These are phyloP conservation scores for Aschersonia sp. DNA, from an alignment of 2,329 filamentous ascomycete species.

Conservation along the genomic window DNA sequence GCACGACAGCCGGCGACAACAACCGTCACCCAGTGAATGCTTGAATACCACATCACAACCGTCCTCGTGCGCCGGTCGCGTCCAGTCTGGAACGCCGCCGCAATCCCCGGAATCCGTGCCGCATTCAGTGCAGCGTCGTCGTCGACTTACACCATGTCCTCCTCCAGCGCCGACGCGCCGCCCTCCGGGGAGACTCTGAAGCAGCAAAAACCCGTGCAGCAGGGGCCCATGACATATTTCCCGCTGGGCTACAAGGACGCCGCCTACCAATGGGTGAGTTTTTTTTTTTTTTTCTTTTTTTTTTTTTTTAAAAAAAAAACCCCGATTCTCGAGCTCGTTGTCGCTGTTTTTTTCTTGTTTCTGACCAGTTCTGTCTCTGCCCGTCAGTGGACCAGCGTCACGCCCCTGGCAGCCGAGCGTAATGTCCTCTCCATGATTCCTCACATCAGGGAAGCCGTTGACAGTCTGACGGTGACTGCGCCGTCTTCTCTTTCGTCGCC, in stretches of 20 bases:
- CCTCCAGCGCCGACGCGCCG: slow-evolving; percentile 14
- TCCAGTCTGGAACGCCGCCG: slow-evolving; percentile 6
- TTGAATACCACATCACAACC: not conserved
- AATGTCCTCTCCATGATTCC: slow-evolving; percentile 78
- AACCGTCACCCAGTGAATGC: not conserved
- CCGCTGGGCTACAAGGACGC: slow-evolving; percentile 86
- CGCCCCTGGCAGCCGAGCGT: slow-evolving; percentile 73
- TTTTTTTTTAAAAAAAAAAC: not conserved
- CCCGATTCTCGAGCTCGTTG: no score
- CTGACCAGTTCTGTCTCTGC: not conserved
- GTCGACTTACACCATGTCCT: slow-evolving; percentile 16
- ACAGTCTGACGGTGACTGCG: slow-evolving; percentile 38
- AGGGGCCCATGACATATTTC: slow-evolving; percentile 39
- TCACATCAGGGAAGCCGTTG: slow-evolving; percentile 60
- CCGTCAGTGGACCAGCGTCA: slow-evolving; percentile 66
- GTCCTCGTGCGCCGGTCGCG: not conserved
- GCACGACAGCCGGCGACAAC: not conserved
- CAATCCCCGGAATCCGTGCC: not conserved
- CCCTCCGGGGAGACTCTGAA: slow-evolving; percentile 7
- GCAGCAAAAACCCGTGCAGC: slow-evolving; percentile 10
- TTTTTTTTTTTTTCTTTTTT: no score
- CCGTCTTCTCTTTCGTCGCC: slow-evolving; percentile 9
- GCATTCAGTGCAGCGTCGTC: not conserved
- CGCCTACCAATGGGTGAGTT: slow-evolving; percentile 72
- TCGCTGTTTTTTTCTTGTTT: not conserved